phyloP scores from a whole-genome alignment of 805 yeast species.

The Blastobotrys muscicola region DNA sequence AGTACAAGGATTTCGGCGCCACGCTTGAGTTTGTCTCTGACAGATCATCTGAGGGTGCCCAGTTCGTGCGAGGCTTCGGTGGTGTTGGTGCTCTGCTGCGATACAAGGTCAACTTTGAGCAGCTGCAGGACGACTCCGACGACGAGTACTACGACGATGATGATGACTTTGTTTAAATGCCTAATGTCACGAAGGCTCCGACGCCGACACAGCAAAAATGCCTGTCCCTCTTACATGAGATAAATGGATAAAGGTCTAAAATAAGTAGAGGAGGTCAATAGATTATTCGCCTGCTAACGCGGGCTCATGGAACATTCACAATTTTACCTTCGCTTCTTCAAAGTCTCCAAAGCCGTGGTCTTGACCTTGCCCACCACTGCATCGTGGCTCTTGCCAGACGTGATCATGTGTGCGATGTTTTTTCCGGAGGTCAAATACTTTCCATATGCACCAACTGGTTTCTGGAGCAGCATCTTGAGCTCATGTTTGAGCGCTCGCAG shows the following conservation, averaged over 20 bases:
- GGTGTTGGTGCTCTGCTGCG: slow-evolving; percentile 96
- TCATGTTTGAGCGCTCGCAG: slow-evolving; percentile 39
- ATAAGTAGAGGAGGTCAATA: background rate
- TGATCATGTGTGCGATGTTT: slow-evolving; percentile 69
- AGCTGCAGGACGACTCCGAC: slow-evolving; percentile 77
- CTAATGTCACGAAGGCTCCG: background rate
- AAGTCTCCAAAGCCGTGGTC: slow-evolving; percentile 50
- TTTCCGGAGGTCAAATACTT: slow-evolving; percentile 65
- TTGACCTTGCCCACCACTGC: slow-evolving; percentile 62
- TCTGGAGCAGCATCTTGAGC: slow-evolving; percentile 41
- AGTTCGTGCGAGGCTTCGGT: slow-evolving; percentile 96
- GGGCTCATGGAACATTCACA: background rate
- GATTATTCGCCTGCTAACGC: slow-evolving; percentile 3
- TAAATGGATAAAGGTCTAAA: background rate
- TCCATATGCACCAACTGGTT: slow-evolving; percentile 49
- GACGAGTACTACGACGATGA: slow-evolving; percentile 65
- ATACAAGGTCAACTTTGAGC: slow-evolving; percentile 95
- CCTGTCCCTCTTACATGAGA: background rate
- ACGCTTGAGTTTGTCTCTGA: slow-evolving; percentile 93
- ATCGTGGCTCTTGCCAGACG: slow-evolving; percentile 56
- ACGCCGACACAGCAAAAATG: background rate
- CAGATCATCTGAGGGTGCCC: slow-evolving; percentile 97
- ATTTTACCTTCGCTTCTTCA: slow-evolving; percentile 3
- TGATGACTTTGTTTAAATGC: slow-evolving; percentile 5
- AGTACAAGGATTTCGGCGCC: slow-evolving; percentile 91